These are phyloP conservation scores for Cynara cardunculus DNA, from an alignment of 129 eudicot genomes.

Conservation along the genomic window DNA sequence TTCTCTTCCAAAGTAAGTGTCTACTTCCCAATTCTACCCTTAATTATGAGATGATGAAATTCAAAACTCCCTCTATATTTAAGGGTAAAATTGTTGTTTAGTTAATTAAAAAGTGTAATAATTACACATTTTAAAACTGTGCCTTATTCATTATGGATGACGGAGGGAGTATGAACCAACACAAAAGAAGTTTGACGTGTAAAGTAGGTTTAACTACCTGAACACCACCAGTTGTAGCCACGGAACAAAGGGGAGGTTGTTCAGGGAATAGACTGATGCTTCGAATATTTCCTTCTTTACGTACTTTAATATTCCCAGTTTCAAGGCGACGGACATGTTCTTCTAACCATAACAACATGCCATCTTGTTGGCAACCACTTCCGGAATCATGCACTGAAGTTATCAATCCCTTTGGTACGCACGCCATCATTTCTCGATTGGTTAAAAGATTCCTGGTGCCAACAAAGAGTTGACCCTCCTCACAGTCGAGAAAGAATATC, in stretches of 20 bases:
- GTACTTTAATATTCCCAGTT: conserved; percentile 50
- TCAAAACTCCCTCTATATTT: neutral
- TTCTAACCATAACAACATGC: conserved; percentile 79
- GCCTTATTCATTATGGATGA: neutral
- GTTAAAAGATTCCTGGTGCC: conserved; percentile 60
- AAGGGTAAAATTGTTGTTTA: neutral
- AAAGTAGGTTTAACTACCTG: conserved; percentile 44
- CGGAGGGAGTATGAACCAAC: neutral
- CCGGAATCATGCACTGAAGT: conserved; percentile 36
- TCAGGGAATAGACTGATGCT: conserved; percentile 74
- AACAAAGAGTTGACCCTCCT: conserved; percentile 69
- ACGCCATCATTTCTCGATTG: conserved; percentile 66
- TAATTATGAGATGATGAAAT: neutral
- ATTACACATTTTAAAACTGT: neutral
- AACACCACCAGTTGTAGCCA: conserved; percentile 74
- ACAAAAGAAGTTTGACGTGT: neutral
- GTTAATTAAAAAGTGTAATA: neutral
- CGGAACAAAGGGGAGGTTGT: conserved; percentile 52
- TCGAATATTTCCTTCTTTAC: conserved; percentile 43
- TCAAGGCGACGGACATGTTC: conserved; percentile 74
- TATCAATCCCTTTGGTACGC: conserved; percentile 66
- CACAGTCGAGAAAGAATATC: conserved; percentile 66
- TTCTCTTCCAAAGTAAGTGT: neutral
- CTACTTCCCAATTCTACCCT: neutral
- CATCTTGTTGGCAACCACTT: conserved; percentile 56